Percentiles rank a stretch among this genome's conserved stretches.
These are phyloP conservation scores for Colletotrichum tropicale DNA, from an alignment of 2,329 filamentous ascomycete species.

Conservation along the genomic window DNA sequence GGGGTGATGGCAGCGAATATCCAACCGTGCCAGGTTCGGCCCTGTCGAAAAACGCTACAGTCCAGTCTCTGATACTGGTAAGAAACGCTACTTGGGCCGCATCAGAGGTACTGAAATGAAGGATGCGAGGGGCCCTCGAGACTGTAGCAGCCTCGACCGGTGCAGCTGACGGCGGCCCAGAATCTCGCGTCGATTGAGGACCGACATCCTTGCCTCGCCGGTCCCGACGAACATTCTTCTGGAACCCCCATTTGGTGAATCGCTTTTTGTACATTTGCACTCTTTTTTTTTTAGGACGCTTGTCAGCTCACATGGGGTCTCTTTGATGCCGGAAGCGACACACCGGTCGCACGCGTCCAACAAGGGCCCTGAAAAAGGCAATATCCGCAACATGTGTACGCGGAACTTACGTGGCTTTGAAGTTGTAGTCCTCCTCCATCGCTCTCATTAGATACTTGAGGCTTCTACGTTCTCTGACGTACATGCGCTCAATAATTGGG, in stretches of 20 bases:
- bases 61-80: background rate
- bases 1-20: background rate
- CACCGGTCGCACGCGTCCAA: background rate
- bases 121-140: background rate
- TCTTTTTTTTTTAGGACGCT: background rate
- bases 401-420: conserved; percentile 24
- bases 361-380: background rate
- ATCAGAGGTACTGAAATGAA: background rate
- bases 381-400: background rate
- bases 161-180: background rate
- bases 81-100: background rate
- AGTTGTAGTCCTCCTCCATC: conserved; percentile 23
- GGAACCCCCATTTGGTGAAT: conserved; percentile 26
- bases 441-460: conserved; percentile 23
- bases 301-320: background rate
- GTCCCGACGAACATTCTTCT: conserved; percentile 17
- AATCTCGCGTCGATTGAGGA: background rate
- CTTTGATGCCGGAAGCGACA: background rate
- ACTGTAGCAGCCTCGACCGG: background rate
- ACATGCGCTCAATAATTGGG: conserved; percentile 24
- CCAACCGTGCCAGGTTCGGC: background rate
- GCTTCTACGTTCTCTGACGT: conserved; percentile 24
- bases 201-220: background rate
- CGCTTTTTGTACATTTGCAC: conserved; percentile 29
- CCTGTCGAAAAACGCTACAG: background rate